Conservation (phyloP, 2,329 filamentous ascomycete species). For the Fusarium chuoi region DNA sequence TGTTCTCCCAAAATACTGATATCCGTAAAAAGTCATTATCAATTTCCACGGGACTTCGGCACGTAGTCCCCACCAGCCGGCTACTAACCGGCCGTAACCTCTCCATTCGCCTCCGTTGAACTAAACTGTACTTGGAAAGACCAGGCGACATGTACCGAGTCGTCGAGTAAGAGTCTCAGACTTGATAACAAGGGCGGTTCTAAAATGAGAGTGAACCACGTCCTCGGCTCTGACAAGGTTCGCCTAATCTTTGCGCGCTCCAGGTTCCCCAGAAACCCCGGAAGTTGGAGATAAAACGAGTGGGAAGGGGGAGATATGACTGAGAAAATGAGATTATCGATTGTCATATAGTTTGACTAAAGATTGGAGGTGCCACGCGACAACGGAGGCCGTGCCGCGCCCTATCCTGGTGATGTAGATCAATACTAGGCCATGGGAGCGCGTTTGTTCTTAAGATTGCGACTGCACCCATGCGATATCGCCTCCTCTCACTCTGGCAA, state of each 20-base stretch:
- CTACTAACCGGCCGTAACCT: constrained; percentile 3
- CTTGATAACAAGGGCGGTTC: background rate
- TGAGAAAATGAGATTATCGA: background rate
- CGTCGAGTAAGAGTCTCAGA: background rate
- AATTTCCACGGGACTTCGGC: constrained; percentile 12
- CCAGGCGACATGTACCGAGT: constrained; percentile 4
- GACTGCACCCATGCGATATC: background rate
- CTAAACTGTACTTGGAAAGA: constrained; percentile 12
- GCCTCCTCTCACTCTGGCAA: background rate
- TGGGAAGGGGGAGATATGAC: background rate
- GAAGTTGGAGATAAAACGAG: constrained; percentile 19
- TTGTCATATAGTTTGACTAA: constrained; percentile 1
- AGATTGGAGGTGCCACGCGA: background rate
- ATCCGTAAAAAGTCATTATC: background rate
- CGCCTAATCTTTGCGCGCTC: background rate
- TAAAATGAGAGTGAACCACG: background rate
- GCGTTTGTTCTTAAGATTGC: background rate
- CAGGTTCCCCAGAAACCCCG: constrained; percentile 29
- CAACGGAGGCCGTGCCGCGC: background rate
- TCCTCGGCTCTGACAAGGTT: background rate
- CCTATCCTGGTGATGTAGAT: background rate
- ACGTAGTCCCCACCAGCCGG: constrained; percentile 1
- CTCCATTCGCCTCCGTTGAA: background rate
- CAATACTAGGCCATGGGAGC: background rate
- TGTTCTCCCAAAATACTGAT: background rate